These are phyloP conservation scores for Pythium grandisporangium DNA, from an alignment of 352 stramenopile species.

Conservation along the genomic window DNA sequence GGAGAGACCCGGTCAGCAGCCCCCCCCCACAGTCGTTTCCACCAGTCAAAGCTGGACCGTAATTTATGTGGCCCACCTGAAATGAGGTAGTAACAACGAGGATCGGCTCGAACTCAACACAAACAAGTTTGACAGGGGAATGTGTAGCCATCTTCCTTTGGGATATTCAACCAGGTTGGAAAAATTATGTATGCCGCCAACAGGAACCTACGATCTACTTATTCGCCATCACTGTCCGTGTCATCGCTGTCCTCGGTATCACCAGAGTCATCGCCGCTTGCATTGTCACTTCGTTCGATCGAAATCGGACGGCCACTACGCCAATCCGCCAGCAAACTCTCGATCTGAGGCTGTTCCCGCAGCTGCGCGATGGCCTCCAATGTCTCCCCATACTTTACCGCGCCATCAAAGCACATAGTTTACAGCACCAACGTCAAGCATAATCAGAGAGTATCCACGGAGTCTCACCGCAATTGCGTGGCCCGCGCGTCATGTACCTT, in stretches of 20 bases:
- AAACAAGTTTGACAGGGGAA: too few species aligned
- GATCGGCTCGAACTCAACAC: too few species aligned
- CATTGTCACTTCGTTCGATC: constrained; percentile 5
- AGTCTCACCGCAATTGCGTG: too few species aligned
- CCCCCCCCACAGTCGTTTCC: not conserved
- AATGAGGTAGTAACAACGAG: too few species aligned
- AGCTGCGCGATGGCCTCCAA: constrained; percentile 34
- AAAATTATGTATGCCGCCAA: too few species aligned
- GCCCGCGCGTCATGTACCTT: too few species aligned
- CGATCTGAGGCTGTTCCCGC: constrained; percentile 10
- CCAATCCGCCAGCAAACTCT: constrained; percentile 12
- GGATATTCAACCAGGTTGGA: too few species aligned
- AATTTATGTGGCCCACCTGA: not conserved
- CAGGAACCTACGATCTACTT: too few species aligned
- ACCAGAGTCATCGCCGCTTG: not conserved
- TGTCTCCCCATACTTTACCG: constrained; percentile 29
- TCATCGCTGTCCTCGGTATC: constrained; percentile 7
- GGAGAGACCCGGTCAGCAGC: not conserved
- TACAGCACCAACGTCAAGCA: not conserved
- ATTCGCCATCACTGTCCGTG: not conserved
- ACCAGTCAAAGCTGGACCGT: not conserved
- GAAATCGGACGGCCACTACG: constrained; percentile 5
- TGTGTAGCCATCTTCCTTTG: too few species aligned
- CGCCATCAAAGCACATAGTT: not conserved
- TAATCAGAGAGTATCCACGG: too few species aligned